These are phyloP conservation scores for Nemania sp. DNA, from an alignment of 2,329 filamentous ascomycete genomes.

Conservation along the genomic window DNA sequence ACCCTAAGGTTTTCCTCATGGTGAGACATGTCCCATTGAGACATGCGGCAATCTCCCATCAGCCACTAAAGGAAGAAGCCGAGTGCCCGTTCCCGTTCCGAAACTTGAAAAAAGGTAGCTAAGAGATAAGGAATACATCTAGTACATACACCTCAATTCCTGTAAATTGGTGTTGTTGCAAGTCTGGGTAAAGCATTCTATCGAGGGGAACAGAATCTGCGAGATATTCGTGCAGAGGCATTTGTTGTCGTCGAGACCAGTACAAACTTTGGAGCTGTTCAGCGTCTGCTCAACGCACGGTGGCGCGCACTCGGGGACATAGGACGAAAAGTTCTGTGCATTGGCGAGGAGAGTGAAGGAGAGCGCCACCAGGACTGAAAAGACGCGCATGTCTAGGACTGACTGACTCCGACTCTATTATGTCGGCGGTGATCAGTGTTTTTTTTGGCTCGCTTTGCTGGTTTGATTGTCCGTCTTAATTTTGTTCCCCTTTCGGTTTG, in stretches of 20 bases:
- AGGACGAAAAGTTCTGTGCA: conserved; percentile 41
- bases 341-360: conserved; percentile 18
- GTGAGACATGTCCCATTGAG: background rate
- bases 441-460: background rate
- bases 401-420: too few relatives aligned
- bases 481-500: background rate
- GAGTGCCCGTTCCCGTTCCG: background rate
- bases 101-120: background rate
- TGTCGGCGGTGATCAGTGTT: background rate
- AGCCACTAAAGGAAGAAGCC: background rate
- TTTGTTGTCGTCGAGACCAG: conserved; percentile 37
- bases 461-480: background rate
- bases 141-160: conserved; percentile 29
- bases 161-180: conserved; percentile 14
- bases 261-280: conserved; percentile 31
- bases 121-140: conserved; percentile 4
- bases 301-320: conserved; percentile 42
- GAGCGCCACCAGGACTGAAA: conserved; percentile 6
- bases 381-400: conserved; percentile 17
- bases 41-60: background rate
- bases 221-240: conserved; percentile 42
- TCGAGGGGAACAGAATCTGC: conserved; percentile 30
- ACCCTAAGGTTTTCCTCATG: background rate
- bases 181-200: conserved; percentile 30
- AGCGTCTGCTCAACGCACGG: conserved; percentile 40